Base-by-base conservation (phyloP, 129 eudicot genomes). In the Tagetes erecta region DNA sequence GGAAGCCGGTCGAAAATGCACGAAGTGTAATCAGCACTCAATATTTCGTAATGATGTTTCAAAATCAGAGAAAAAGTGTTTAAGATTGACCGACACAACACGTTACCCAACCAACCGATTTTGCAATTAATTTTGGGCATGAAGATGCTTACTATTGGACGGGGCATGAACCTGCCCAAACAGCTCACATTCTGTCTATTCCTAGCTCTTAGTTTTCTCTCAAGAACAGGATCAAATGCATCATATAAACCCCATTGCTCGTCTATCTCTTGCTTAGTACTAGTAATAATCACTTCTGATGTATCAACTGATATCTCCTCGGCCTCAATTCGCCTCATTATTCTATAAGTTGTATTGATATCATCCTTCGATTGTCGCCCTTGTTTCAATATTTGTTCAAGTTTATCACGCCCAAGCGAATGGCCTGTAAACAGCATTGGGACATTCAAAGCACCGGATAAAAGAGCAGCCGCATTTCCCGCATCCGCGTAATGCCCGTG, bases 401-500 rank as follows among this genome's bases (percentile, higher is more conserved):
- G 87, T 78, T 91, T 91, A 77, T 91, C 96, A 44, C 92, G 90
- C 20, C 97, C 97, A 69, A 91, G 90, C 6, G 97, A 91, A 79
- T 91, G 97, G 7, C 97, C 97, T 5, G 97, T 91, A 60, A 91
- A 89, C 78, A 88, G 70, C 97, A 91, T 91, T 9, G 97, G 97
- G 49, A 89, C 97, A 76, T 89, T 92, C 58, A 92, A 80, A 71
- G 89, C 92, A 14, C 97, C 97, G 0, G 97, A 89, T 35, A 92
- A 63, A 20, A 89, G 84, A 49, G 97, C 97, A 68, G 97, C 93
- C 58, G 96, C 84, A 6, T 89, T 83, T 37, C 96, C 93, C 2
- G 97, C 93, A 82, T 92, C 97, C 3, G 93, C 97, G 64, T 89
- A 89, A 51, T 92, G 97, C 3, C 96, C 97, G 38, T 92, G 97